A percentile compares a stretch with the other conserved stretches of the same genome.
These are phyloP conservation scores for Teunomyces pallodes DNA, from an alignment of 805 yeast genomes.

Conservation along the genomic window DNA sequence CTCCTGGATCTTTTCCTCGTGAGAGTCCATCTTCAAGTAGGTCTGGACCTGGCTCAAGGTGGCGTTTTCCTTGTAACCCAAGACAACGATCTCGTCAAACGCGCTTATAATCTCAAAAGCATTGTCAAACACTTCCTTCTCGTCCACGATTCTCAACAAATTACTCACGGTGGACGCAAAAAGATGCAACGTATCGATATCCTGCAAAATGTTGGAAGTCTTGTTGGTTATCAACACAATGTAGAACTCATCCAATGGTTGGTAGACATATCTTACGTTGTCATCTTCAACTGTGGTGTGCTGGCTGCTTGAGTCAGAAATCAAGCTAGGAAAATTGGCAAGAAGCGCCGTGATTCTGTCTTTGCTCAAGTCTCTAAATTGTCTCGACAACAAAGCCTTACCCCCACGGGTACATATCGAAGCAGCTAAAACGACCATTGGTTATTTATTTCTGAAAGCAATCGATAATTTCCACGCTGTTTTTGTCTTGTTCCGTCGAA, in stretches of 20 bases:
- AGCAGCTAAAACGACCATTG: conserved; percentile 84
- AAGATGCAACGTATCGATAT: conserved; percentile 84
- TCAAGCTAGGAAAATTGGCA: conserved; percentile 79
- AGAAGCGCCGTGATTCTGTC: conserved; percentile 84
- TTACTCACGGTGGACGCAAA: conserved; percentile 80
- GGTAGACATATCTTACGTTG: conserved; percentile 88
- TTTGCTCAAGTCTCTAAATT: conserved; percentile 78
- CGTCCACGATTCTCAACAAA: conserved; percentile 69
- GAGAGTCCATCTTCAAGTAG: conserved; percentile 95
- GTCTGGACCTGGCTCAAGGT: conserved; percentile 79
- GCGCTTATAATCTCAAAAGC: conserved; percentile 90
- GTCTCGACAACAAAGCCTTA: conserved; percentile 87
- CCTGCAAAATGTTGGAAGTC: conserved; percentile 89
- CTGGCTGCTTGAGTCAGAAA: conserved; percentile 67
- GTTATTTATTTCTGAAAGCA: neutral
- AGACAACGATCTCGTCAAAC: conserved; percentile 86
- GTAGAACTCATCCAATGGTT: conserved; percentile 91
- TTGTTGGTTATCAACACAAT: conserved; percentile 88
- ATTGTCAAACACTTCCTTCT: conserved; percentile 74
- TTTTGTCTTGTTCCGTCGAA: neutral
- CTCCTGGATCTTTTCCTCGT: conserved; percentile 97
- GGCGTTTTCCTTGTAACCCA: conserved; percentile 89
- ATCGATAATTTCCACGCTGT: no score
- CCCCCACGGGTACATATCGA: conserved; percentile 93
- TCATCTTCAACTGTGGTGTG: conserved; percentile 95